Conservation (phyloP, 148 eudicot genomes). For the Polygonum maritimum region DNA sequence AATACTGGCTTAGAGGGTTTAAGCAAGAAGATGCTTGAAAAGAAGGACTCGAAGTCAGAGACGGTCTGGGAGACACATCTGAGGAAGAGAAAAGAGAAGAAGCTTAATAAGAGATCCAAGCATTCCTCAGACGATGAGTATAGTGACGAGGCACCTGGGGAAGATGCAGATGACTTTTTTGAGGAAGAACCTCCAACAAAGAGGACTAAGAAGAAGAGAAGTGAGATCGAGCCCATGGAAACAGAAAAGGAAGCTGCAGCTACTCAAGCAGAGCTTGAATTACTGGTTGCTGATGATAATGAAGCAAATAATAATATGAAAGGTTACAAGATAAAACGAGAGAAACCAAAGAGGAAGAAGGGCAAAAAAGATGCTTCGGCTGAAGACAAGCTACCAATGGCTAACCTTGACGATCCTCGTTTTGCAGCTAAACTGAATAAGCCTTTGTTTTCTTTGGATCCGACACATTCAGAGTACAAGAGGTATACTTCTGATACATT, state of each 20-base stretch:
- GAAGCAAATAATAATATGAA: conserved; percentile 42
- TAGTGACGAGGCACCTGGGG: conserved; percentile 36
- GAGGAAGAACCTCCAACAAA: conserved; percentile 37
- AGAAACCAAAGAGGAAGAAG: conserved; percentile 63
- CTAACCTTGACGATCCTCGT: conserved; percentile 69
- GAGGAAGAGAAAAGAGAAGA: conserved; percentile 71
- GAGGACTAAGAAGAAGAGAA: conserved; percentile 25
- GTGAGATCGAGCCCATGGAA: conserved; percentile 23
- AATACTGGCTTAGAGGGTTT: conserved; percentile 85
- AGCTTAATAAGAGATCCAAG: conserved; percentile 48
- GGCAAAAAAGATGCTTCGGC: conserved; percentile 42
- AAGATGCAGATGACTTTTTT: conserved; percentile 71
- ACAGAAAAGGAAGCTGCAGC: conserved; percentile 44
- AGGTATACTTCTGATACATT: conserved; percentile 34
- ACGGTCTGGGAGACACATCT: conserved; percentile 82
- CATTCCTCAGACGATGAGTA: conserved; percentile 71
- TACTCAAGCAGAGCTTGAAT: conserved; percentile 76
- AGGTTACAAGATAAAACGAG: conserved; percentile 74
- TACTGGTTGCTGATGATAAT: conserved; percentile 68
- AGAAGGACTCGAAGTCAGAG: conserved; percentile 71
- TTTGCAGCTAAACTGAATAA: conserved; percentile 55
- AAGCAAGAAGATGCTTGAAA: conserved; percentile 74
- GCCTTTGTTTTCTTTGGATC: conserved; percentile 72
- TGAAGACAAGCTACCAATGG: conserved; percentile 59
- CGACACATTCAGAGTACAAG: conserved; percentile 90